Evolutionary conservation across 495 filamentous ascomycete species (phyloP).

Genomic region (Podospora tetraspora): DNA sequence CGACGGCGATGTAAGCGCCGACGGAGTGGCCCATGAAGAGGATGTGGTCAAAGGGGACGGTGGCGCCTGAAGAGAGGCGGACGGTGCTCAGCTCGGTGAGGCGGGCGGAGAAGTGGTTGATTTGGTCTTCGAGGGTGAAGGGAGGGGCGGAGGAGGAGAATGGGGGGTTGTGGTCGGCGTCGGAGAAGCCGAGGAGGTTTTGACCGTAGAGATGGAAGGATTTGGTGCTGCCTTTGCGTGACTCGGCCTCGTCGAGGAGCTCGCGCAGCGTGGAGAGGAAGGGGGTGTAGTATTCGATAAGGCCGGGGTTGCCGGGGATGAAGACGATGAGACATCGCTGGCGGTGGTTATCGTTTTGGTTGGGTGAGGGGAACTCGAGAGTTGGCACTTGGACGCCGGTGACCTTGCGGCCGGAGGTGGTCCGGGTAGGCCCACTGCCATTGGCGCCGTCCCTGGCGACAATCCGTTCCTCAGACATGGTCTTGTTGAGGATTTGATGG

Average conservation of each 20-base stretch:
- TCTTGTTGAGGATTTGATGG: not conserved
- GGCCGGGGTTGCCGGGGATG: constrained; percentile 81
- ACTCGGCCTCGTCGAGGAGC: constrained; percentile 29
- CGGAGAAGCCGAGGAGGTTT: constrained; percentile 68
- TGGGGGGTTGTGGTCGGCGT: constrained; percentile 37
- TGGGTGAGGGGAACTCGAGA: constrained; percentile 15
- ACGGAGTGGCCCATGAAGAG: constrained; percentile 83
- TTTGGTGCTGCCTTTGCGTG: not conserved
- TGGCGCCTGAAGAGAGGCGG: not conserved
- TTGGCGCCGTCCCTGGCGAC: not conserved
- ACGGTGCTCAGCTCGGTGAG: constrained; percentile 25
- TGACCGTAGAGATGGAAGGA: constrained; percentile 59
- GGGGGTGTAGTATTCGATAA: constrained; percentile 72
- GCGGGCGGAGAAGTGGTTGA: constrained; percentile 39
- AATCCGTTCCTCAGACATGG: not conserved
- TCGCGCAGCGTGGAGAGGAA: constrained; percentile 52
- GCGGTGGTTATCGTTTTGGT: not conserved
- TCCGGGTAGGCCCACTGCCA: not conserved
- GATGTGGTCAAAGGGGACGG: constrained; percentile 45
- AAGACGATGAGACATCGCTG: constrained; percentile 50
- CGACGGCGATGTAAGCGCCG: constrained; percentile 70
- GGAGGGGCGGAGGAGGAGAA: constrained; percentile 36
- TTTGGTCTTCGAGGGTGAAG: constrained; percentile 58
- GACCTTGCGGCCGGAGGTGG: not conserved
- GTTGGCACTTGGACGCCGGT: constrained; percentile 3